phyloP scores from a whole-genome alignment of 257 asterid genomes.

The Osmanthus fragrans region DNA sequence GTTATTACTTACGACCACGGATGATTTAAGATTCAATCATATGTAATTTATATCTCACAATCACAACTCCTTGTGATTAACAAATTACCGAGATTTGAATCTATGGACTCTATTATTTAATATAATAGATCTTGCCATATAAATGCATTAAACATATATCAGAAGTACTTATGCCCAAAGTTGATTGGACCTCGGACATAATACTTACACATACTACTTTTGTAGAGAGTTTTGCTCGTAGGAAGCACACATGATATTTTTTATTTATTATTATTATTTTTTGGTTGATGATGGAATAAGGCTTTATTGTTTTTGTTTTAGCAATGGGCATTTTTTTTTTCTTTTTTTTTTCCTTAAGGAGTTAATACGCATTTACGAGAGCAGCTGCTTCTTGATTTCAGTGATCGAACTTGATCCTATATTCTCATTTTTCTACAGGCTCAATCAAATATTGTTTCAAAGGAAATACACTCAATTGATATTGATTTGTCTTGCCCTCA shows the following conservation, averaged over 20 bases:
- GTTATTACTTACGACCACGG: too few species aligned
- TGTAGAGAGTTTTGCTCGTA: background rate
- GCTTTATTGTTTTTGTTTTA: background rate
- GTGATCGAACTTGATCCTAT: slow-evolving; percentile 8
- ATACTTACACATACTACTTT: background rate
- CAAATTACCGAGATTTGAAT: too few species aligned
- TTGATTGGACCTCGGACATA: too few species aligned
- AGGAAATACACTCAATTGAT: slow-evolving; percentile 84
- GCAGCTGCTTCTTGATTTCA: slow-evolving; percentile 14
- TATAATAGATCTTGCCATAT: too few species aligned
- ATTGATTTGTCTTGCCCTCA: slow-evolving; percentile 80
- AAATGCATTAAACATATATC: too few species aligned
- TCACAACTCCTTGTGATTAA: too few species aligned
- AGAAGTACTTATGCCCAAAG: too few species aligned
- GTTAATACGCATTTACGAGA: background rate
- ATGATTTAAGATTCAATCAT: too few species aligned
- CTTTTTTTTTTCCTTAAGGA: background rate
- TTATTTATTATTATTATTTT: too few species aligned
- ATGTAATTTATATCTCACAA: too few species aligned
- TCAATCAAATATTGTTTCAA: slow-evolving; percentile 71
- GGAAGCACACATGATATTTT: background rate
- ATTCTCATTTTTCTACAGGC: slow-evolving; percentile 57
- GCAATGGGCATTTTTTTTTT: too few species aligned
- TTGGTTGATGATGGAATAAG: background rate
- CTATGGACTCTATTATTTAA: too few species aligned